These are phyloP conservation scores for Aureobasidium melanogenum DNA, from an alignment of 2,329 filamentous ascomycete species.

Conservation along the genomic window DNA sequence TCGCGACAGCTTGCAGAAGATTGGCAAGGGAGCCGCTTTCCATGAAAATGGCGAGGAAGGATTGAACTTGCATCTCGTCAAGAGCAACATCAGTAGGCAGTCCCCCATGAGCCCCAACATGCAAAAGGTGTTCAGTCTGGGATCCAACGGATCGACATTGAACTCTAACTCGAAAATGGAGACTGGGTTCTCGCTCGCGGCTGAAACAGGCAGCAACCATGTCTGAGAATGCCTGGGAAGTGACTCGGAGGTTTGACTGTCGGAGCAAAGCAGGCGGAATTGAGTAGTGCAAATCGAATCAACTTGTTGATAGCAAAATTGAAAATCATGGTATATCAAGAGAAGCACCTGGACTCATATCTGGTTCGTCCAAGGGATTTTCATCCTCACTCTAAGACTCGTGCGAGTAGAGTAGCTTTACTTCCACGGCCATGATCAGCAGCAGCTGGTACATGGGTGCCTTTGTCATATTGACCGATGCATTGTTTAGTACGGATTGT, in stretches of 20 bases:
- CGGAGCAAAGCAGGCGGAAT: not conserved
- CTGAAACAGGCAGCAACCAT: not conserved
- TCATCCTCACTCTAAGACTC: not conserved
- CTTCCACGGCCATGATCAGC: not conserved
- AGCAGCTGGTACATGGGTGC: too few species aligned
- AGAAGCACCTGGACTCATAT: not conserved
- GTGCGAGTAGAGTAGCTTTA: not conserved
- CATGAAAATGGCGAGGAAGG: constrained; percentile 46
- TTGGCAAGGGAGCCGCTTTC: constrained; percentile 40
- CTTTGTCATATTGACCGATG: too few species aligned
- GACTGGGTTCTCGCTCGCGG: not conserved
- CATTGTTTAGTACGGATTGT: not conserved
- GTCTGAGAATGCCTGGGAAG: not conserved
- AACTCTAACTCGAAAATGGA: not conserved
- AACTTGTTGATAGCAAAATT: not conserved
- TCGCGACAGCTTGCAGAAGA: constrained; percentile 44
- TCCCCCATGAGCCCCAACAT: constrained; percentile 13
- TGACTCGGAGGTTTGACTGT: not conserved
- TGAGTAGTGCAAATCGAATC: not conserved
- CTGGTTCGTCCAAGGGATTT: not conserved
- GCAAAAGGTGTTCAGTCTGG: constrained; percentile 13
- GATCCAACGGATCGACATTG: not conserved
- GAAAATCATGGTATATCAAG: not conserved
- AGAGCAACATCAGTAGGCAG: constrained; percentile 21
- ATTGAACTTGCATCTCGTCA: constrained; percentile 33